Percentiles rank a stretch among this genome's conserved stretches.
Evolutionary conservation across 441 rosid genomes (phyloP).

Genomic region (Aleurites moluccanus): DNA sequence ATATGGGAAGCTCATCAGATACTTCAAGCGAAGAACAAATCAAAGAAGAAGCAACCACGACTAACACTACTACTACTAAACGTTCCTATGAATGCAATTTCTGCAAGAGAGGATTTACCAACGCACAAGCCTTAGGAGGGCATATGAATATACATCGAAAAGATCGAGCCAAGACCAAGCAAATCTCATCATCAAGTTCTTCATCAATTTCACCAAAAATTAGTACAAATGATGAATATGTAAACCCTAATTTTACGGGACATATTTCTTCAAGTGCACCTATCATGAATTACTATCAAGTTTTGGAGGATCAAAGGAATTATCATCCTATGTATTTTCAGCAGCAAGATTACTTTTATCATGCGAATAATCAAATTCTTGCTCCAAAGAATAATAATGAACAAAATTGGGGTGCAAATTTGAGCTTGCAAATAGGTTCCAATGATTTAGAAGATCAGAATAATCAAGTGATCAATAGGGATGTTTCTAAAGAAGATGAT

Average conservation of each 20-base stretch:
- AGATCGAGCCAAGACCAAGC: conserved; percentile 50
- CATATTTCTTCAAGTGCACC: conserved; percentile 25
- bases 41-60: conserved; percentile 22
- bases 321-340: conserved; percentile 21
- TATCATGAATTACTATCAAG: conserved; percentile 13
- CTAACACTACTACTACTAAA: conserved; percentile 1
- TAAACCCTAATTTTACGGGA: conserved; percentile 24
- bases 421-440: conserved; percentile 58
- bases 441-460: conserved; percentile 31
- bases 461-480: conserved; percentile 20
- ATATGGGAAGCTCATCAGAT: conserved; percentile 35
- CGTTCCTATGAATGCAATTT: conserved; percentile 63
- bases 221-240: conserved; percentile 13
- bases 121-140: conserved; percentile 83
- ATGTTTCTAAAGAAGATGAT: conserved; percentile 45
- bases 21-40: conserved; percentile 32
- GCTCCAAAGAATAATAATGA: conserved; percentile 28
- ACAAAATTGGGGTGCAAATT: conserved; percentile 45
- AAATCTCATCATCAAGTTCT: conserved; percentile 10
- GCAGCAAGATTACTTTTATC: conserved; percentile 20
- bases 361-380: background rate
- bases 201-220: conserved; percentile 14
- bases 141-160: conserved; percentile 77
- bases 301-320: conserved; percentile 29
- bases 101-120: conserved; percentile 83